These are phyloP conservation scores for Psilocybe subaeruginosa DNA, from an alignment of 768 basidiomycete genomes.

Conservation along the genomic window DNA sequence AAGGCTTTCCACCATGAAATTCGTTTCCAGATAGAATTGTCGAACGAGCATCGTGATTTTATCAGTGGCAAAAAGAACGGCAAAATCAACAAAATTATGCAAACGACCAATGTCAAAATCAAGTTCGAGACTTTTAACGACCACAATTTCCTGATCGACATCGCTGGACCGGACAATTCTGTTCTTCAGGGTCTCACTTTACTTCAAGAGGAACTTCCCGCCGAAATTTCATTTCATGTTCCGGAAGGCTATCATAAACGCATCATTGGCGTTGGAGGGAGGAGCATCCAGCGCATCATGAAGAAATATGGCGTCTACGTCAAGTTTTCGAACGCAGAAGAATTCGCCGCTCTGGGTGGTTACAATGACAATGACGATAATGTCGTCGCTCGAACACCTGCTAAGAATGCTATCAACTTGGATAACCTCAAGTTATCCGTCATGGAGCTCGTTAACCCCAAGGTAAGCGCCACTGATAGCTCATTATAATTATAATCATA, in stretches of 20 bases:
- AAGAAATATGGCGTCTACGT: slow-evolving; percentile 99
- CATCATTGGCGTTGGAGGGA: slow-evolving; percentile 97
- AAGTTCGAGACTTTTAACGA: slow-evolving; percentile 99
- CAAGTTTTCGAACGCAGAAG: slow-evolving; percentile 98
- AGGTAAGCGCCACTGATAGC: slow-evolving; percentile 52
- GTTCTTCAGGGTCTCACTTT: slow-evolving; percentile 87
- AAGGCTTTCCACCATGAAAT: slow-evolving; percentile 97
- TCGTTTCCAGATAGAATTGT: slow-evolving; percentile 96
- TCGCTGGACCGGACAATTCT: slow-evolving; percentile 82
- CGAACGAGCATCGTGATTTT: slow-evolving; percentile 98
- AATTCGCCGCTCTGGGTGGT: slow-evolving; percentile 92
- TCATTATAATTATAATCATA: not conserved
- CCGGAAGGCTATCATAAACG: slow-evolving; percentile 98
- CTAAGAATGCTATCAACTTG: slow-evolving; percentile 94
- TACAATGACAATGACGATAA: slow-evolving; percentile 99
- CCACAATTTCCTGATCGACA: slow-evolving; percentile 92
- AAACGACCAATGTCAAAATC: slow-evolving; percentile 95
- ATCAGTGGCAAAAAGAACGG: slow-evolving; percentile 99
- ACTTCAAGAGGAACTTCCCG: slow-evolving; percentile 96
- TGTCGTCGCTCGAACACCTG: slow-evolving; percentile 96
- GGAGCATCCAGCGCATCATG: slow-evolving; percentile 99
- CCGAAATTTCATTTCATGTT: slow-evolving; percentile 98
- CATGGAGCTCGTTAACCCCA: slow-evolving; percentile 97
- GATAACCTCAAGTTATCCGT: slow-evolving; percentile 95
- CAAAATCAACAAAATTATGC: slow-evolving; percentile 99